Evolutionary conservation across 345 rosid genomes (phyloP).

Genomic region (Citrus inodora): DNA sequence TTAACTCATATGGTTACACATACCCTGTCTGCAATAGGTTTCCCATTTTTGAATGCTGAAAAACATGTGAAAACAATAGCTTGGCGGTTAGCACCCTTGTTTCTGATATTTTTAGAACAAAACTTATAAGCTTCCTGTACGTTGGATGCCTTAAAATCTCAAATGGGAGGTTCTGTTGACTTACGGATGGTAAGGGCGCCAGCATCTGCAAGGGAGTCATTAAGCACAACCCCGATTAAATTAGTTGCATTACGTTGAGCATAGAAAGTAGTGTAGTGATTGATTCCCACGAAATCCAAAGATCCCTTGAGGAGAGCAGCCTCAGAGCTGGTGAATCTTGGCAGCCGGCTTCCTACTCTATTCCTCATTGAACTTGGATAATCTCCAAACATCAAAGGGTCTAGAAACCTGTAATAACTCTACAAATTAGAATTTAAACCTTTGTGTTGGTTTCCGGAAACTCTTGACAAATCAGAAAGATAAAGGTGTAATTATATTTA

Average conservation of each 20-base stretch:
- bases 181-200: constrained; percentile 80
- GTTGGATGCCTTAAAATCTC: neutral
- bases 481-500: constrained; percentile 19
- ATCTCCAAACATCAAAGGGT: constrained; percentile 82
- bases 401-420: constrained; percentile 59
- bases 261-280: constrained; percentile 88
- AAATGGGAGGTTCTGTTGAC: constrained; percentile 4
- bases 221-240: constrained; percentile 38
- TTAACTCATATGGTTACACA: constrained; percentile 4
- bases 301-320: constrained; percentile 71
- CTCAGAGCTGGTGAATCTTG: constrained; percentile 56
- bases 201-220: constrained; percentile 75
- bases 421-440: neutral
- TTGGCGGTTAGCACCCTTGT: neutral
- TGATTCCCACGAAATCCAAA: constrained; percentile 86
- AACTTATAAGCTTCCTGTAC: neutral
- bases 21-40: constrained; percentile 76
- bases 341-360: constrained; percentile 74
- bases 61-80: constrained; percentile 11
- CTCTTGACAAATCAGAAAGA: neutral
- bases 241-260: constrained; percentile 38
- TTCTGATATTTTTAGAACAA: neutral
- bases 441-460: neutral
- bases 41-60: constrained; percentile 58
- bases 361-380: constrained; percentile 84